phyloP scores from a whole-genome alignment of 1,139 yeast genomes.

The Debaryomyces coudertii region DNA sequence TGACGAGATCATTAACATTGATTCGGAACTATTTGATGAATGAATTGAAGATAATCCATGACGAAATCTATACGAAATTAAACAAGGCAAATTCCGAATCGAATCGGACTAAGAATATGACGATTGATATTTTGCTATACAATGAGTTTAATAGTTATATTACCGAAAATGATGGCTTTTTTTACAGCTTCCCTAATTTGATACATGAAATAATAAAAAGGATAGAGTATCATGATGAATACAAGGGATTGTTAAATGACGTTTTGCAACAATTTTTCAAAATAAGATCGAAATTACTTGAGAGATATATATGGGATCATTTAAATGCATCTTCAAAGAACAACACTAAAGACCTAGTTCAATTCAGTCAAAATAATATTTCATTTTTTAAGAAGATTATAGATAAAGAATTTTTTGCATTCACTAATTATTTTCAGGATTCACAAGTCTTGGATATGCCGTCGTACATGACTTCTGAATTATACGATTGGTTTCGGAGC shows the following conservation, averaged over 20 bases:
- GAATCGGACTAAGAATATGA: constrained; percentile 15
- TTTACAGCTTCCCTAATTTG: constrained; percentile 44
- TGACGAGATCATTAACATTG: constrained; percentile 79
- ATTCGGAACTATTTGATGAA: constrained; percentile 67
- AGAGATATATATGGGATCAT: constrained; percentile 44
- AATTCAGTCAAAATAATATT: constrained; percentile 60
- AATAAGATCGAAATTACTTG: constrained; percentile 52
- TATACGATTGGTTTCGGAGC: constrained; percentile 57
- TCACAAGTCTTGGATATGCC: constrained; percentile 10
- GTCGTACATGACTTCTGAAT: constrained; percentile 11
- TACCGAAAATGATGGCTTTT: constrained; percentile 22
- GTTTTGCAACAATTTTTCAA: constrained; percentile 65
- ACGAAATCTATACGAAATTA: constrained; percentile 24
- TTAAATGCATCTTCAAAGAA: constrained; percentile 24
- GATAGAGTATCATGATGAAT: constrained; percentile 54
- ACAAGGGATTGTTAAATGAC: constrained; percentile 68
- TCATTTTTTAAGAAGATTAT: constrained; percentile 60
- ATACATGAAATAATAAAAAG: constrained; percentile 55
- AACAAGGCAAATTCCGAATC: constrained; percentile 42
- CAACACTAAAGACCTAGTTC: constrained; percentile 41
- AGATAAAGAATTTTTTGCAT: constrained; percentile 63
- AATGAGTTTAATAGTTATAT: constrained; percentile 51
- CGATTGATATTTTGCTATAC: constrained; percentile 45
- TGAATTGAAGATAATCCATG: constrained; percentile 40
- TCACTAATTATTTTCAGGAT: constrained; percentile 52